These are phyloP conservation scores for Beauveria asiatica DNA, from an alignment of 2,329 filamentous ascomycete species.

Conservation along the genomic window DNA sequence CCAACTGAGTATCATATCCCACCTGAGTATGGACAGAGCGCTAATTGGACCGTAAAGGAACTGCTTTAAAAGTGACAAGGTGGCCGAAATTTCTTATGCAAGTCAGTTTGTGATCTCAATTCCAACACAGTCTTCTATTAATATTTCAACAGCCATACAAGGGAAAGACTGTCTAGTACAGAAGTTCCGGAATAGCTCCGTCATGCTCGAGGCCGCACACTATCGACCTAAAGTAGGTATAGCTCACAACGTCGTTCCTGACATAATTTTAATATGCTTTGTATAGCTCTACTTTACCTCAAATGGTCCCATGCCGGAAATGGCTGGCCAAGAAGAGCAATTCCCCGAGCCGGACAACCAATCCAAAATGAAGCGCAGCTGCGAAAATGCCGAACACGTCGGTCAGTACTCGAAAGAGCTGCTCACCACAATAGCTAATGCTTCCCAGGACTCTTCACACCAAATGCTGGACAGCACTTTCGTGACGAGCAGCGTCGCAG, in stretches of 20 bases:
- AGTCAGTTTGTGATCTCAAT: conserved; percentile 45
- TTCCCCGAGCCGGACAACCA: conserved; percentile 78
- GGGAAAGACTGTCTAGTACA: conserved; percentile 84
- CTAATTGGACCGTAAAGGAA: conserved; percentile 47
- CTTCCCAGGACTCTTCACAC: conserved; percentile 65
- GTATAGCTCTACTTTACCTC: conserved; percentile 43
- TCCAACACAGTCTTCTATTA: conserved; percentile 14
- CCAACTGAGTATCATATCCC: conserved; percentile 25
- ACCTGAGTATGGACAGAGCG: not conserved
- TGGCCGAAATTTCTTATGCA: conserved; percentile 90
- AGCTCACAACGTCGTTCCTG: not conserved
- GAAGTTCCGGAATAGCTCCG: conserved; percentile 93
- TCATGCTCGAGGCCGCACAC: conserved; percentile 77
- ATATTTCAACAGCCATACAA: conserved; percentile 61
- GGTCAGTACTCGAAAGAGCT: conserved; percentile 43
- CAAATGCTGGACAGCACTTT: conserved; percentile 64
- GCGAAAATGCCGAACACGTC: conserved; percentile 77
- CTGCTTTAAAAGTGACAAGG: conserved; percentile 74
- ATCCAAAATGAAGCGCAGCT: conserved; percentile 79
- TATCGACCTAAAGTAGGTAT: conserved; percentile 71
- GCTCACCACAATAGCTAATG: not conserved
- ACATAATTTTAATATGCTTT: not conserved
- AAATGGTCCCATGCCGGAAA: conserved; percentile 37
- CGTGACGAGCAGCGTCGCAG: conserved; percentile 69
- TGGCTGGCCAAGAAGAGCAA: conserved; percentile 61